These are phyloP conservation scores for Avena atlantica DNA, from an alignment of 176 grass and related monocot species.

Conservation along the genomic window DNA sequence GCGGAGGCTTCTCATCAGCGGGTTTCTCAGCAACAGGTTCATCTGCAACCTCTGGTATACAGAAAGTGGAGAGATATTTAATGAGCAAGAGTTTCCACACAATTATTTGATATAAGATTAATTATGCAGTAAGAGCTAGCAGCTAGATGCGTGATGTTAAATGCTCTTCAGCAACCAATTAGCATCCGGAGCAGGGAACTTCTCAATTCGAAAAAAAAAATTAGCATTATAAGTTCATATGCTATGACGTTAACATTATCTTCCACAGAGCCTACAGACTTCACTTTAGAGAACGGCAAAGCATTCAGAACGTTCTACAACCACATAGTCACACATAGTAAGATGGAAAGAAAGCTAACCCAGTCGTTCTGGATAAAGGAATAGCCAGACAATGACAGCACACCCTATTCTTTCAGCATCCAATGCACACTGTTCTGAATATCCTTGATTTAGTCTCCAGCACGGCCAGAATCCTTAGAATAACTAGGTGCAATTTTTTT, in stretches of 20 bases:
- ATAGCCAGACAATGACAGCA: constrained; percentile 33
- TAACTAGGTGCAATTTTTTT: background rate
- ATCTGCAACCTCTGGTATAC: constrained; percentile 56
- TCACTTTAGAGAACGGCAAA: constrained; percentile 17
- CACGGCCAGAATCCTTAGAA: constrained; percentile 25
- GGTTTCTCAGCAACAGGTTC: constrained; percentile 69
- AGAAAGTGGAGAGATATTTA: constrained; percentile 13
- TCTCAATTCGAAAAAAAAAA: background rate
- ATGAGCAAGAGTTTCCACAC: background rate
- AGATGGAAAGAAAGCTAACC: background rate
- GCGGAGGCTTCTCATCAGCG: constrained; percentile 50
- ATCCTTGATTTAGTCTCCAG: constrained; percentile 9
- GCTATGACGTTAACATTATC: background rate
- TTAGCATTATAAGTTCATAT: background rate
- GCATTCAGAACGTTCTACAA: background rate
- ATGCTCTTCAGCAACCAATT: background rate
- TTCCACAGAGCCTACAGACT: background rate
- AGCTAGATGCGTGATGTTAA: background rate
- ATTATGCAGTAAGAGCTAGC: constrained; percentile 13
- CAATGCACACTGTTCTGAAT: constrained; percentile 1
- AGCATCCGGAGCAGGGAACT: background rate
- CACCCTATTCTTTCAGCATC: constrained; percentile 22
- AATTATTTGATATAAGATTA: background rate
- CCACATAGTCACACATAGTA: background rate
- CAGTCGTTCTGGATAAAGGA: constrained; percentile 29